Percentiles rank a stretch among this genome's conserved stretches.
These are phyloP conservation scores for Sarcodon sp. DNA, from an alignment of 768 basidiomycete genomes.

Conservation along the genomic window DNA sequence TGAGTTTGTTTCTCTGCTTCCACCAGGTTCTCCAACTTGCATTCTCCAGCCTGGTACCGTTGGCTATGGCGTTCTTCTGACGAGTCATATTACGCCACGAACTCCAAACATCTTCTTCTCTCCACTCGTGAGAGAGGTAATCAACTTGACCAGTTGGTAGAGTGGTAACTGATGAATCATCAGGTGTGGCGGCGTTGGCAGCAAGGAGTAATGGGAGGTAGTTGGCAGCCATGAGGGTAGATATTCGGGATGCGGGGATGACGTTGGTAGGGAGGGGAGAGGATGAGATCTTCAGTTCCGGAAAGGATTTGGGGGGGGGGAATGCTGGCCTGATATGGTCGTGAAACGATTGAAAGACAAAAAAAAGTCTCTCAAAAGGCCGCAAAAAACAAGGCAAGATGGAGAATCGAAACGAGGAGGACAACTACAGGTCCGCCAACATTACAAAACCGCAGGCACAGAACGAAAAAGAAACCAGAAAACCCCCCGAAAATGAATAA, in stretches of 20 bases:
- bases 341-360: no score
- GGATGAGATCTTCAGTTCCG: no score
- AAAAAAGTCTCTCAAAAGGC: no score
- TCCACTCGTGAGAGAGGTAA: slow-evolving; percentile 96
- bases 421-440: no score
- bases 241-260: background rate
- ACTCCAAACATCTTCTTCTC: slow-evolving; percentile 96
- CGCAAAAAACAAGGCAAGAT: no score
- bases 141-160: slow-evolving; percentile 90
- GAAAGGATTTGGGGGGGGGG: no score
- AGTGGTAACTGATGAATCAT: slow-evolving; percentile 74
- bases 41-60: slow-evolving; percentile 91
- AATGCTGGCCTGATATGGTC: no score
- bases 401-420: no score
- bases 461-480: no score
- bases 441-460: no score
- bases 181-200: slow-evolving; percentile 43
- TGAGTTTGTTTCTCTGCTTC: slow-evolving; percentile 95
- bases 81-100: slow-evolving; percentile 98
- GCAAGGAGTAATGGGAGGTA: slow-evolving; percentile 61
- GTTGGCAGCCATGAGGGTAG: slow-evolving; percentile 33
- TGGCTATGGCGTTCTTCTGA: slow-evolving; percentile 96
- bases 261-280: background rate
- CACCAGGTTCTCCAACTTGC: slow-evolving; percentile 99
- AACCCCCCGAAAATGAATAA: no score